Evolutionary conservation across 2,329 filamentous ascomycete genomes (phyloP).

Genomic region (Graphilbum ipis-grandicollis): DNA sequence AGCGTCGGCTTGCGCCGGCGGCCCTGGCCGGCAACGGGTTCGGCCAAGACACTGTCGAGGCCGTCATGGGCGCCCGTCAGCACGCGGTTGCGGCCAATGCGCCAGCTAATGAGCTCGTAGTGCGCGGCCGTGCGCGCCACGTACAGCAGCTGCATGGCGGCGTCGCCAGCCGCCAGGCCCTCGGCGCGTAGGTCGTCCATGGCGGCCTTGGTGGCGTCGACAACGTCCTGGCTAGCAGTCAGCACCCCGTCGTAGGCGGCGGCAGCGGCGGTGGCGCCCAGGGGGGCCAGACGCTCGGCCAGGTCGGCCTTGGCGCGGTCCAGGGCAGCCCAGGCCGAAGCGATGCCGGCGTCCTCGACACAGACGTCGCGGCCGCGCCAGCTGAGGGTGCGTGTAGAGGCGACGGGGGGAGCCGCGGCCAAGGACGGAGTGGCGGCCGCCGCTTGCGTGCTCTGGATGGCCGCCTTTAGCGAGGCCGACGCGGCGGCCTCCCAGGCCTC

Average conservation of each 20-base stretch:
- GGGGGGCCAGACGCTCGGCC: constrained; percentile 27
- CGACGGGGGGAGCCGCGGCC: constrained; percentile 20
- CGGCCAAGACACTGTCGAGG: constrained; percentile 33
- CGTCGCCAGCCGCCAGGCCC: constrained; percentile 66
- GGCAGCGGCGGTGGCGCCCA: constrained; percentile 33
- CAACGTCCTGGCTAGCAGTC: constrained; percentile 78
- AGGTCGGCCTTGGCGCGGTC: constrained; percentile 32
- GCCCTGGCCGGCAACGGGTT: constrained; percentile 20
- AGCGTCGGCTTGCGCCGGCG: constrained; percentile 28
- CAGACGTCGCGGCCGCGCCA: constrained; percentile 78
- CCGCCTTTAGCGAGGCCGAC: no score
- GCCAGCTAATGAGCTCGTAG: constrained; percentile 86
- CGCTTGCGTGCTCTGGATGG: no score
- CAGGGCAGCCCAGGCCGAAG: constrained; percentile 62
- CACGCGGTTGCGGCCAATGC: constrained; percentile 81
- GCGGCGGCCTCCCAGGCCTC: constrained; percentile 69
- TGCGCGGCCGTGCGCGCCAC: constrained; percentile 87
- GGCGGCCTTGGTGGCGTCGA: constrained; percentile 81
- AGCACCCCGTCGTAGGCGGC: constrained; percentile 84
- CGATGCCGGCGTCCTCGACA: constrained; percentile 85
- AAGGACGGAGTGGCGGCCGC: no score
- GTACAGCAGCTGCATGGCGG: constrained; percentile 79
- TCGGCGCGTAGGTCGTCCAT: constrained; percentile 82
- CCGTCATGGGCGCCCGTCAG: constrained; percentile 75
- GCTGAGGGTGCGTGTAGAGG: constrained; percentile 55